phyloP scores from a whole-genome alignment of 768 basidiomycete genomes.

The Asterophora parasitica region DNA sequence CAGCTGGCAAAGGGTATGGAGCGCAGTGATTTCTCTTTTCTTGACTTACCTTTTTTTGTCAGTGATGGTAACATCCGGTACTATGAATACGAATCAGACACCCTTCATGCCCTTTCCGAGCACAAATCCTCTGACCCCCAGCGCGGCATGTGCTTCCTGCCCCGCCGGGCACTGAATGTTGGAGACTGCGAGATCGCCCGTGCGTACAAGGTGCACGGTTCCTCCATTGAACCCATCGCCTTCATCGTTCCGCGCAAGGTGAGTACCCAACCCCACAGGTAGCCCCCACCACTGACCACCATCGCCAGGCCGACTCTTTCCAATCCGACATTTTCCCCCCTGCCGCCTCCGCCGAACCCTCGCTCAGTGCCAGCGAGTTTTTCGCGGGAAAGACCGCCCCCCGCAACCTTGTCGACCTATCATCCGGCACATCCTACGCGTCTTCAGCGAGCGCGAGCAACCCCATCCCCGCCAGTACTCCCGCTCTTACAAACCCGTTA shows the following conservation, averaged over 20 bases:
- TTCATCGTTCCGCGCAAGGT: constrained; percentile 96
- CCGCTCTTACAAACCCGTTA: constrained; percentile 27
- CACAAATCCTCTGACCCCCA: constrained; percentile 90
- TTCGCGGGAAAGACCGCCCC: constrained; percentile 78
- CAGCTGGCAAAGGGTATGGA: constrained; percentile 83
- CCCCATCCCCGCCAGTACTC: constrained; percentile 31
- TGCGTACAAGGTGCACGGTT: constrained; percentile 81
- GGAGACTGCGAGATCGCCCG: constrained; percentile 92
- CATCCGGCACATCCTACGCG: constrained; percentile 48
- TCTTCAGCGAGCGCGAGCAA: constrained; percentile 26
- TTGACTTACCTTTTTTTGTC: constrained; percentile 8
- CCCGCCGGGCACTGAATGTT: constrained; percentile 84
- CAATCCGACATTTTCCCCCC: constrained; percentile 97
- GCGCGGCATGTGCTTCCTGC: constrained; percentile 96
- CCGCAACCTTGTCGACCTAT: constrained; percentile 78
- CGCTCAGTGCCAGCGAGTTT: constrained; percentile 80
- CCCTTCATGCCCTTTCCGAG: constrained; percentile 71
- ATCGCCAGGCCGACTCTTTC: constrained; percentile 80
- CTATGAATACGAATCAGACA: constrained; percentile 91
- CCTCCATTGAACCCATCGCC: constrained; percentile 80
- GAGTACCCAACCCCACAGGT: constrained; percentile 17
- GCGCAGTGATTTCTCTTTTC: constrained; percentile 12
- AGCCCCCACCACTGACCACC: constrained; percentile 1
- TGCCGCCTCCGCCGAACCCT: constrained; percentile 76
- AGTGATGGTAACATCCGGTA: constrained; percentile 98